Evolutionary conservation across 2,329 filamentous ascomycete genomes (phyloP).

Genomic region (Epichloe coenophiala): DNA sequence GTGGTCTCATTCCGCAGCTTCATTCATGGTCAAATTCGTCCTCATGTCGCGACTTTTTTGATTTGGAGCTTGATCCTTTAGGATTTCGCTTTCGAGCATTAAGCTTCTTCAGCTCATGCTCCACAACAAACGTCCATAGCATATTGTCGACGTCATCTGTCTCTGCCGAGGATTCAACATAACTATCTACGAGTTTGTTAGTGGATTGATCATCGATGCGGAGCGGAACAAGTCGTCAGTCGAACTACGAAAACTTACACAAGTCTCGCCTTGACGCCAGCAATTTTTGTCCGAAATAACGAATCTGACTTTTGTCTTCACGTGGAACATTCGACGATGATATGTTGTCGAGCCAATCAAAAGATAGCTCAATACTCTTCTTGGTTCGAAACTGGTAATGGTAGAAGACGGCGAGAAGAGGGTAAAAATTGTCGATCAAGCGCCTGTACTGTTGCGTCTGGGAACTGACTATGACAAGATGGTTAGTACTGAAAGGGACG

Average conservation of each 20-base stretch:
- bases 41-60: conserved; percentile 8
- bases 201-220: not conserved
- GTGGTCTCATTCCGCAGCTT: not conserved
- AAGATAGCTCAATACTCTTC: conserved; percentile 25
- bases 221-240: not conserved
- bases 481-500: not conserved
- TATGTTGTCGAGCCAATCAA: conserved; percentile 23
- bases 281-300: conserved; percentile 17
- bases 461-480: conserved; percentile 6
- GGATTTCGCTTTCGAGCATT: conserved; percentile 19
- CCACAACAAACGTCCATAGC: conserved; percentile 21
- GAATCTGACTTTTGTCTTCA: conserved; percentile 15
- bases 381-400: conserved; percentile 28
- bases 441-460: conserved; percentile 13
- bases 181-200: conserved; percentile 14
- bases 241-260: conserved; percentile 16
- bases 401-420: conserved; percentile 25
- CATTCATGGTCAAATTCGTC: conserved; percentile 11
- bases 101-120: conserved; percentile 27
- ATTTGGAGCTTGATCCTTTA: conserved; percentile 14
- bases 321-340: conserved; percentile 13
- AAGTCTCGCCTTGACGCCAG: conserved; percentile 21
- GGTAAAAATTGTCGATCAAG: conserved; percentile 21
- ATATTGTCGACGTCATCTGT: conserved; percentile 9
- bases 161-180: conserved; percentile 16